phyloP scores from a whole-genome alignment of 2,329 filamentous ascomycete species.

The Cordyceps cicadae region DNA sequence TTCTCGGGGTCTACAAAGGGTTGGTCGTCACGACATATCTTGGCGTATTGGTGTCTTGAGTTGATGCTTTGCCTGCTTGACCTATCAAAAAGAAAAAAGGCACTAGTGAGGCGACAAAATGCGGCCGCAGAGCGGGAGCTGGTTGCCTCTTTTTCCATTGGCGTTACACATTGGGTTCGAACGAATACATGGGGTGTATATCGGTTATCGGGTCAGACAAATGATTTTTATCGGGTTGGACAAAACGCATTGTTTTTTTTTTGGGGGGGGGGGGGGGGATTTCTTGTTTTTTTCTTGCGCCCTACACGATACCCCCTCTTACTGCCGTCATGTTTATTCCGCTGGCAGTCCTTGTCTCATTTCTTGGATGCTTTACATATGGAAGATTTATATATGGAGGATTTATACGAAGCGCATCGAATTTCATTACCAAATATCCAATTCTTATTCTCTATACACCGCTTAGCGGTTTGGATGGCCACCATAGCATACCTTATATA shows the following conservation, averaged over 20 bases:
- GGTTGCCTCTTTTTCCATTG: background rate
- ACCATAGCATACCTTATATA: too few relatives aligned
- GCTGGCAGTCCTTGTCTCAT: background rate
- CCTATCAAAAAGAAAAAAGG: background rate
- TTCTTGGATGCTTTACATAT: background rate
- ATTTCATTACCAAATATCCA: background rate
- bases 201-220: too few relatives aligned
- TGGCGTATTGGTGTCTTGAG: too few relatives aligned
- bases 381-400: background rate
- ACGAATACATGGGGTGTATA: too few relatives aligned
- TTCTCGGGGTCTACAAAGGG: too few relatives aligned
- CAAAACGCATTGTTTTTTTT: background rate
- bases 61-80: background rate
- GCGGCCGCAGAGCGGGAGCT: too few relatives aligned
- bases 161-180: background rate
- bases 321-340: background rate
- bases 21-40: too few relatives aligned
- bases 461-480: background rate
- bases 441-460: background rate
- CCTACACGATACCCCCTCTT: background rate
- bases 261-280: too few relatives aligned
- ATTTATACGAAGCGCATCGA: background rate
- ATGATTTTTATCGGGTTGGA: background rate
- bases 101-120: too few relatives aligned
- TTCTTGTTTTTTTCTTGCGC: too few relatives aligned